Conservation (phyloP, 352 stramenopile species). For the Phytophthora foliorum region DNA sequence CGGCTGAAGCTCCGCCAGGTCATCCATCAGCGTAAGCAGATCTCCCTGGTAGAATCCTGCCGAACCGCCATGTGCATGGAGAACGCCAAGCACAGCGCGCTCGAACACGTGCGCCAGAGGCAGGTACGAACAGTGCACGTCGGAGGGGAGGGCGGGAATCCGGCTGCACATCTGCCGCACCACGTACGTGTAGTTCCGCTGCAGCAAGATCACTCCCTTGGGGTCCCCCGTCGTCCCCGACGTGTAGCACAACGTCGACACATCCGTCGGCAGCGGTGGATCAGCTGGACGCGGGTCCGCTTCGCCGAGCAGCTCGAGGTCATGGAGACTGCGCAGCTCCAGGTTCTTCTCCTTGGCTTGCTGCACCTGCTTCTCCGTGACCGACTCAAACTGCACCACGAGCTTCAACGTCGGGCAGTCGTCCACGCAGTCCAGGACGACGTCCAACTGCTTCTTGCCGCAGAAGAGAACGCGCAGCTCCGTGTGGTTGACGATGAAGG, state of each 20-base stretch:
- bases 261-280: conserved; percentile 63
- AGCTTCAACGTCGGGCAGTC: conserved; percentile 48
- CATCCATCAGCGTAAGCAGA: conserved; percentile 91
- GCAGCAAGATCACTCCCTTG: conserved; percentile 95
- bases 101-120: conserved; percentile 97
- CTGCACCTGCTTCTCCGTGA: conserved; percentile 32
- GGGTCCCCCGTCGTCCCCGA: conserved; percentile 95
- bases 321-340: conserved; percentile 42
- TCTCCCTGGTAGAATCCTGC: conserved; percentile 85
- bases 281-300: conserved; percentile 35
- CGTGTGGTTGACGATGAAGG: conserved; percentile 63
- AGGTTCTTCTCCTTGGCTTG: conserved; percentile 27
- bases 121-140: conserved; percentile 96
- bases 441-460: conserved; percentile 42
- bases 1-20: conserved; percentile 91
- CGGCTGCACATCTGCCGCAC: conserved; percentile 21
- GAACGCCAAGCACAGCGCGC: conserved; percentile 80
- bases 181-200: conserved; percentile 64
- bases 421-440: conserved; percentile 39
- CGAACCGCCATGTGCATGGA: conserved; percentile 76
- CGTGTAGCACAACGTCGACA: conserved; percentile 95
- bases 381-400: conserved; percentile 50
- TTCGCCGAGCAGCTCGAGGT: conserved; percentile 42
- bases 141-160: conserved; percentile 45
- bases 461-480: conserved; percentile 52